phyloP scores from a whole-genome alignment of 2,329 filamentous ascomycete genomes.

The Stachybotrys elegans region DNA sequence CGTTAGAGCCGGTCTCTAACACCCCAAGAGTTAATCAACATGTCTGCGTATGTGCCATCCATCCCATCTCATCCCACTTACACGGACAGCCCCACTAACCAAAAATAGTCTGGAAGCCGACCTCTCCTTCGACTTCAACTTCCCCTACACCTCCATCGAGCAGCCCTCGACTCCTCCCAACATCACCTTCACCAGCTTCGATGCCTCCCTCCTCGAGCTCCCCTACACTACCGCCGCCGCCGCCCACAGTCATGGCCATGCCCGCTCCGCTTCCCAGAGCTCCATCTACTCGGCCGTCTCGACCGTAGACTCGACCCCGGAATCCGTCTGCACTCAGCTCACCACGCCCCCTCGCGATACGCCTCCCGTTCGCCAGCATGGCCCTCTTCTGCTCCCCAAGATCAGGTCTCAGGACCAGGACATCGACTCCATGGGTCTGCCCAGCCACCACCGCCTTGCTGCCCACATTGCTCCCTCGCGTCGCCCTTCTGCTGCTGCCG shows the following conservation, averaged over 20 bases:
- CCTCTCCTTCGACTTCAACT: constrained; percentile 58
- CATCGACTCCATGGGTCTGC: constrained; percentile 48
- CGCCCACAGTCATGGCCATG: too few relatives aligned
- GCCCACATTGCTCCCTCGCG: constrained; percentile 19
- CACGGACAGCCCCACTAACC: background rate
- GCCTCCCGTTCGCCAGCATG: constrained; percentile 72
- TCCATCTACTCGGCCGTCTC: constrained; percentile 61
- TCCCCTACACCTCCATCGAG: constrained; percentile 33
- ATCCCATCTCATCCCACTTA: background rate
- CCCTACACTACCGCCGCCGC: constrained; percentile 44
- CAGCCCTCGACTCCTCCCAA: constrained; percentile 22
- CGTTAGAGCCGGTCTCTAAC: constrained; percentile 4
- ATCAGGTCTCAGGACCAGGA: constrained; percentile 81
- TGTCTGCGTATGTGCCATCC: constrained; percentile 28
- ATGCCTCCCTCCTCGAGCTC: constrained; percentile 51
- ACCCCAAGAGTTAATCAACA: constrained; percentile 10
- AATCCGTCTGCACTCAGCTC: constrained; percentile 62
- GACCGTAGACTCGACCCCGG: constrained; percentile 47
- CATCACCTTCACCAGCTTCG: constrained; percentile 42
- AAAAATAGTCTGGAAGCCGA: constrained; percentile 54
- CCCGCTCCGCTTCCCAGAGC: constrained; percentile 59
- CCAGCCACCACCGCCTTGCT: constrained; percentile 32
- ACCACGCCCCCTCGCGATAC: constrained; percentile 62
- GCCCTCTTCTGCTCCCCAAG: constrained; percentile 76
- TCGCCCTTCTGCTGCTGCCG: constrained; percentile 7